Evolutionary conservation across 768 basidiomycete genomes (phyloP).

Genomic region (Rossbeevera mucosa): DNA sequence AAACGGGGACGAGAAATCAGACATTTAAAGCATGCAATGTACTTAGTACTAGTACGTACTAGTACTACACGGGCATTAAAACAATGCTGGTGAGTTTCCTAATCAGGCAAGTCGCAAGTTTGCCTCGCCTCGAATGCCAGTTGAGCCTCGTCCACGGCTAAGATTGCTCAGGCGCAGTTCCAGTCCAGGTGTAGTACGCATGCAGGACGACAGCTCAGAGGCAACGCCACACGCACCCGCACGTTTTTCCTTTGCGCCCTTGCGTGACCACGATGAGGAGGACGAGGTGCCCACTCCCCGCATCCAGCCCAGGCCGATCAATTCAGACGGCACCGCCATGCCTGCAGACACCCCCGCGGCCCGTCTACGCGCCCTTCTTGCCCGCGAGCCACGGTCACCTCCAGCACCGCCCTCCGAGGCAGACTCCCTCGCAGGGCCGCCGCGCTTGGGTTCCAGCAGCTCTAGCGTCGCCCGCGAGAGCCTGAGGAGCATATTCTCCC

Average conservation of each 20-base stretch:
- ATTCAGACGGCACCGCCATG: conserved; percentile 6
- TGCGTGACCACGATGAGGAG: conserved; percentile 23
- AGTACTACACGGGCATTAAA: conserved; percentile 1
- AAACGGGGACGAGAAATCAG: neutral
- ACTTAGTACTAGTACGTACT: too few relatives aligned
- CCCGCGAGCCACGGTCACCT: conserved; percentile 41
- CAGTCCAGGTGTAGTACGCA: conserved; percentile 6
- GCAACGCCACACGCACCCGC: conserved; percentile 20
- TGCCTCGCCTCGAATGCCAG: neutral
- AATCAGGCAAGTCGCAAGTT: neutral
- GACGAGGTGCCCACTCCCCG: conserved; percentile 31
- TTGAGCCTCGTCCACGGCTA: conserved; percentile 10
- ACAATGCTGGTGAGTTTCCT: neutral
- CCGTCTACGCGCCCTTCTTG: conserved; percentile 59
- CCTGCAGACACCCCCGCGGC: conserved; percentile 49
- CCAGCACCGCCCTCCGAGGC: conserved; percentile 28
- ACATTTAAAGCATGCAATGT: too few relatives aligned
- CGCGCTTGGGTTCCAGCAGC: conserved; percentile 24
- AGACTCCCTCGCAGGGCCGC: conserved; percentile 12
- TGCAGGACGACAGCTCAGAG: conserved; percentile 10
- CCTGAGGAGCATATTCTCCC: conserved; percentile 63
- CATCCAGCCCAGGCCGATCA: conserved; percentile 19
- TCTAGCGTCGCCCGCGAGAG: conserved; percentile 53
- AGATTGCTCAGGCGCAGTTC: conserved; percentile 18
- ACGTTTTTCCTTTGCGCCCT: conserved; percentile 9